Evolutionary conservation across 1,139 yeast genomes (phyloP).

Genomic region (Lodderomyces pseudojiufengensis): DNA sequence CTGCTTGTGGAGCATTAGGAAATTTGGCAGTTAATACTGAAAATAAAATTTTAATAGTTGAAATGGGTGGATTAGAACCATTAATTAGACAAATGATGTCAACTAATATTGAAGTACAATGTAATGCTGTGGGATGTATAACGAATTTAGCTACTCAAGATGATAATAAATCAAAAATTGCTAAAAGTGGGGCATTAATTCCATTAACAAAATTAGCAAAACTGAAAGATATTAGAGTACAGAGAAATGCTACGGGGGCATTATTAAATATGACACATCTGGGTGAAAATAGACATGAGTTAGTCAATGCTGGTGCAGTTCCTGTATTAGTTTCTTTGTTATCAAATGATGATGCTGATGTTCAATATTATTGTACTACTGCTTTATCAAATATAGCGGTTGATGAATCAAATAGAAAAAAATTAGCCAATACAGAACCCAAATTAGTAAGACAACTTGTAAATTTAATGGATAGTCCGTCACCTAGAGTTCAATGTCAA

Average conservation of each 20-base stretch:
- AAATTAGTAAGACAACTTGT: slow-evolving; percentile 85
- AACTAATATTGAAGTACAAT: slow-evolving; percentile 94
- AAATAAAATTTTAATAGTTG: slow-evolving; percentile 87
- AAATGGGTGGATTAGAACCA: slow-evolving; percentile 97
- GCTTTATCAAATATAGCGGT: slow-evolving; percentile 97
- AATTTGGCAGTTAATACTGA: slow-evolving; percentile 95
- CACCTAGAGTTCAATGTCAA: slow-evolving; percentile 96
- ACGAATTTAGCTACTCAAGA: slow-evolving; percentile 98
- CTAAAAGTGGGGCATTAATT: slow-evolving; percentile 92
- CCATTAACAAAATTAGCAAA: slow-evolving; percentile 93
- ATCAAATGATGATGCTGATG: slow-evolving; percentile 89
- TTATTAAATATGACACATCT: slow-evolving; percentile 96
- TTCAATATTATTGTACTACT: slow-evolving; percentile 96
- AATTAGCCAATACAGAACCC: slow-evolving; percentile 91
- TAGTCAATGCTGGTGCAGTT: slow-evolving; percentile 97
- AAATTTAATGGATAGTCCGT: slow-evolving; percentile 83
- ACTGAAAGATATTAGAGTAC: slow-evolving; percentile 92
- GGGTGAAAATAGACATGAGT: slow-evolving; percentile 91
- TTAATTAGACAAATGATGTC: slow-evolving; percentile 97
- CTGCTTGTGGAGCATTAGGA: slow-evolving; percentile 98
- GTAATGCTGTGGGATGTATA: slow-evolving; percentile 98
- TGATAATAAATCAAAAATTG: slow-evolving; percentile 92
- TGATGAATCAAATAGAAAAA: slow-evolving; percentile 85
- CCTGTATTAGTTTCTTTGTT: slow-evolving; percentile 91
- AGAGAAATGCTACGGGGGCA: slow-evolving; percentile 98